A percentile compares a stretch with the other conserved stretches of the same genome.
Conservation (phyloP, 352 stramenopile species). For the Globisporangium uncinulatum region DNA sequence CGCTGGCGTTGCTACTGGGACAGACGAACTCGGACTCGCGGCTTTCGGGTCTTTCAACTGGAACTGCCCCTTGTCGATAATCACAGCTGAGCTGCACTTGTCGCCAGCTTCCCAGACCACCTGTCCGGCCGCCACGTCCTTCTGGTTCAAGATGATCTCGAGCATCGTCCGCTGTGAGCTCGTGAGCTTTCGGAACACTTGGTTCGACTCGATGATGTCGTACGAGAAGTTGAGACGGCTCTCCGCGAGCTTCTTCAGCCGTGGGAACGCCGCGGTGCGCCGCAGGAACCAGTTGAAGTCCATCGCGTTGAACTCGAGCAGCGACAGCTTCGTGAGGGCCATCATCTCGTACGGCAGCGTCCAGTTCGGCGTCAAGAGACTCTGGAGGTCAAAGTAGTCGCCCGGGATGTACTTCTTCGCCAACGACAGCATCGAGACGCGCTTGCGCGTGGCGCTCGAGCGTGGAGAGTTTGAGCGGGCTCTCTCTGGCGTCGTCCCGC, state of each 20-base stretch:
- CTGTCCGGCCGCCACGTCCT: slow-evolving; percentile 53
- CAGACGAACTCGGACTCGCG: background rate
- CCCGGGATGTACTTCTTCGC: slow-evolving; percentile 78
- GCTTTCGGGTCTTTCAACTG: slow-evolving; percentile 51
- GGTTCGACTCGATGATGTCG: slow-evolving; percentile 74
- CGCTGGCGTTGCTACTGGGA: slow-evolving; percentile 10
- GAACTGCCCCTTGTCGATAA: slow-evolving; percentile 79
- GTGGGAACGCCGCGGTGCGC: slow-evolving; percentile 57
- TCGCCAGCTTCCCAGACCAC: slow-evolving; percentile 71
- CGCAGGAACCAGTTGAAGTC: slow-evolving; percentile 87
- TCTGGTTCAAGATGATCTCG: slow-evolving; percentile 69
- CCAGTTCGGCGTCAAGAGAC: slow-evolving; percentile 67
- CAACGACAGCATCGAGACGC: slow-evolving; percentile 53
- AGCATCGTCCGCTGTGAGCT: slow-evolving; percentile 80
- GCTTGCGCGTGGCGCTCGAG: slow-evolving; percentile 28
- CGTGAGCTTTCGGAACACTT: slow-evolving; percentile 77
- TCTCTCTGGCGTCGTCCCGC: slow-evolving; percentile 3
- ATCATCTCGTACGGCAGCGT: slow-evolving; percentile 58
- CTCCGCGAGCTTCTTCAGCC: slow-evolving; percentile 67
- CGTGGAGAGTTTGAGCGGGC: slow-evolving; percentile 10
- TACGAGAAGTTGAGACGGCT: slow-evolving; percentile 79
- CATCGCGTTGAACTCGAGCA: slow-evolving; percentile 72
- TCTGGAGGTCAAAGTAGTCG: slow-evolving; percentile 88
- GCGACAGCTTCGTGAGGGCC: slow-evolving; percentile 57
- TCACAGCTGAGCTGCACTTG: slow-evolving; percentile 56